Conservation (phyloP, 139 green algal species). For the Pleodorina starrii region DNA sequence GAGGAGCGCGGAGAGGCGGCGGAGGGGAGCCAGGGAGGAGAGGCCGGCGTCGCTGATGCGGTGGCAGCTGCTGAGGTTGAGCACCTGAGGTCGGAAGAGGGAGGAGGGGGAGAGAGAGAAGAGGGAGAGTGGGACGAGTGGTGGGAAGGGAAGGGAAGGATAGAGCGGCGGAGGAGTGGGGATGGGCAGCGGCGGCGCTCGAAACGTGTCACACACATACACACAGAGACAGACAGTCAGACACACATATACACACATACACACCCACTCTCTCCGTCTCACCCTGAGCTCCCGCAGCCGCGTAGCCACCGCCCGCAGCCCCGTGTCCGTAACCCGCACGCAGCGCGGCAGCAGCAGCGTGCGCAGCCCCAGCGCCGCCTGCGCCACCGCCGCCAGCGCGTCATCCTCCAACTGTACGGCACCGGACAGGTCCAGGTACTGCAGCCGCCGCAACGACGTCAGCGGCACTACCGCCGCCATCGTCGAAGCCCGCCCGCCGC, state of each 20-base stretch:
- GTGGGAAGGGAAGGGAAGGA: no score
- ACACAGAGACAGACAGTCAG: no score
- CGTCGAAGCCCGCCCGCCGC: not conserved
- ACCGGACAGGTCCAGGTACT: conserved; percentile 8
- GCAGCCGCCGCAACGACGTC: not conserved
- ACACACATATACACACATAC: no score
- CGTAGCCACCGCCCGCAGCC: conserved; percentile 33
- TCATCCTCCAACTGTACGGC: conserved; percentile 9
- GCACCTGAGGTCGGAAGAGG: conserved; percentile 28
- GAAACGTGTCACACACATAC: no score
- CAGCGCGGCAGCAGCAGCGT: conserved; percentile 57
- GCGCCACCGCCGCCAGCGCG: conserved; percentile 14
- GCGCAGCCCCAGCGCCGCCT: conserved; percentile 11
- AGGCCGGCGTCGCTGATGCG: conserved; percentile 51
- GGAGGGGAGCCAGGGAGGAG: not conserved
- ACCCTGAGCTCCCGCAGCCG: conserved; percentile 42
- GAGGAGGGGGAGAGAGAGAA: not conserved
- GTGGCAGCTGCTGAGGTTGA: conserved; percentile 57
- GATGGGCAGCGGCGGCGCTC: no score
- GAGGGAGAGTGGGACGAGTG: no score
- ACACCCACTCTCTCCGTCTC: no score
- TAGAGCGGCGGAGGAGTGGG: no score
- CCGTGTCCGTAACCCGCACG: conserved; percentile 33
- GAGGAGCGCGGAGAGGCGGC: conserved; percentile 25
- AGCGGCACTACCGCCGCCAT: conserved; percentile 2